Conservation (phyloP, 2,329 filamentous ascomycete genomes). For the Cladosporium halotolerans region DNA sequence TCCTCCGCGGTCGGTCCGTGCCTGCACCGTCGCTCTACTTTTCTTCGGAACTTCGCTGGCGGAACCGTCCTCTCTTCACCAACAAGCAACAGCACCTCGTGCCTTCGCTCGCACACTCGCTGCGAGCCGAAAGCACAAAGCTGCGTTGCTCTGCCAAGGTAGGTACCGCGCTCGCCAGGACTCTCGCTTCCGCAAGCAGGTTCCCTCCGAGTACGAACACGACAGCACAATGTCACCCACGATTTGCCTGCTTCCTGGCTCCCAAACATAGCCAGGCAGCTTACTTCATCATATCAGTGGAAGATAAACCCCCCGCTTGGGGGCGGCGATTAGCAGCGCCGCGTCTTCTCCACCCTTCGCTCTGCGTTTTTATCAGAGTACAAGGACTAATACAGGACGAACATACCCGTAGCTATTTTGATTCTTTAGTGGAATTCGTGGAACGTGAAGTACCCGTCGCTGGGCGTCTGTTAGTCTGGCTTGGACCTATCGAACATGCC, state of each 20-base stretch:
- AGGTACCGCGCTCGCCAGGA: neutral
- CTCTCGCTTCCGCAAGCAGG: too few species aligned
- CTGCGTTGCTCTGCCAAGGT: neutral
- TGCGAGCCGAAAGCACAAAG: too few species aligned
- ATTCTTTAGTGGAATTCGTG: neutral
- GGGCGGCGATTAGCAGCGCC: constrained; percentile 45
- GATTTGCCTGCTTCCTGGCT: constrained; percentile 47
- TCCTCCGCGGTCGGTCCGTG: too few species aligned
- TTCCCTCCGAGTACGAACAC: neutral
- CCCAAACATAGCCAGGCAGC: constrained; percentile 40
- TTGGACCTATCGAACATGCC: too few species aligned
- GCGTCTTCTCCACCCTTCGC: constrained; percentile 49
- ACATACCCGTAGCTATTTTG: neutral
- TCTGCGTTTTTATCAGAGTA: constrained; percentile 1
- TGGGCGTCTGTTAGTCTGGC: too few species aligned
- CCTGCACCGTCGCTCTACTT: too few species aligned
- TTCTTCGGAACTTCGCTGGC: too few species aligned
- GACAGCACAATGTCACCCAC: constrained; percentile 30
- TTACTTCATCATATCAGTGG: constrained; percentile 46
- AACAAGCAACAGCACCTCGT: too few species aligned
- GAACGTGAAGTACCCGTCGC: neutral
- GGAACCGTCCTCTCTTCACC: too few species aligned
- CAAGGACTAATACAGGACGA: constrained; percentile 12
- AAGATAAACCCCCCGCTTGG: constrained; percentile 37
- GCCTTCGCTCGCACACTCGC: too few species aligned